Evolutionary conservation across 148 eudicot species (phyloP), one percentile per base, ranked within the genome.

Genomic region (Salicornia ramosissima): DNA sequence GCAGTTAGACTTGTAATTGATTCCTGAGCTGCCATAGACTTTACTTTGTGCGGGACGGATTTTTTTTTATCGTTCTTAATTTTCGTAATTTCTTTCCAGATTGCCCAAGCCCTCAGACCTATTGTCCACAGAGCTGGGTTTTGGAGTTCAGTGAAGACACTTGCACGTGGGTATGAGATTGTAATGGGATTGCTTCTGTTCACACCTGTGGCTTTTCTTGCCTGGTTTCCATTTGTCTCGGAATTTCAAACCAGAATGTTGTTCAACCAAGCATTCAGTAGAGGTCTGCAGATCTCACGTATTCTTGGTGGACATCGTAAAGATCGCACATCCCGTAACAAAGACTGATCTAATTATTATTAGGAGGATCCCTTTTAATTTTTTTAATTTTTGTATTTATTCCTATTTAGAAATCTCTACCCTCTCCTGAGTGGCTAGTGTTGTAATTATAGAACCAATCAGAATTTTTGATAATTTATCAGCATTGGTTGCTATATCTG

Each of bases 221-320:
- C 96, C 6, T 89, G 96, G 96, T 89, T 89, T 61, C 96, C 96
- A 10, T 89, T 89, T 50, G 96, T 89, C 10, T 87, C 96, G 0
- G 96, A 89, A 67, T 89, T 89, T 64, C 96, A 89, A 60, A 89
- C 96, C 16, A 80, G 96, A 10, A 85, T 89, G 96, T 63, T 89
- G 40, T 89, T 89, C 82, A 89, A 89, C 83, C 96, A 89, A 70
- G 96, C 96, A 11, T 89, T 89, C 80, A 89, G 96, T 69, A 83
- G 96, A 85, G 96, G 96, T 69, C 81, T 89, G 21, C 96, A 89
- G 74, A 89, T 89, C 47, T 87, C 89, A 0, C 91, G 96, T 67
- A 87, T 89, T 77, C 91, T 89, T 39, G 96, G 95, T 34, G 95
- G 95, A 26, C 95, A 89, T 50, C 81, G 87, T 26, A 86, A 87